These are phyloP conservation scores for Botrytis medusae DNA, from an alignment of 2,329 filamentous ascomycete species.

Conservation along the genomic window DNA sequence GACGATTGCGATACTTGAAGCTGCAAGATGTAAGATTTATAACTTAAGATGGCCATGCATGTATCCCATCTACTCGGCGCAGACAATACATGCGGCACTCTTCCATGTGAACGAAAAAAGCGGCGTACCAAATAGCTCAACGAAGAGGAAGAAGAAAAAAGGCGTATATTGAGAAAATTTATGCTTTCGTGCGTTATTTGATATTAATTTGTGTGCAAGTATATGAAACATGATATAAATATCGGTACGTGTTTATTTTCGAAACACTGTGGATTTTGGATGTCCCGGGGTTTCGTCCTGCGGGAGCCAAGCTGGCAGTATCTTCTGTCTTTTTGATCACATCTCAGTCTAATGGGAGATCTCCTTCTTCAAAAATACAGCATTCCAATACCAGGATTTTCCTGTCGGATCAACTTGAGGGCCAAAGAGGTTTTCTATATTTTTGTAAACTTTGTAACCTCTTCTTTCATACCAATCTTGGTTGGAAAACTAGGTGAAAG, in stretches of 20 bases:
- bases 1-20: not conserved
- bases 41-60: not conserved
- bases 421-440: constrained; percentile 23
- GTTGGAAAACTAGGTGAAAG: constrained; percentile 29
- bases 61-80: not conserved
- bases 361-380: constrained; percentile 32
- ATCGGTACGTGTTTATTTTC: not conserved
- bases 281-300: not conserved
- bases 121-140: not conserved
- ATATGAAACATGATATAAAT: not conserved
- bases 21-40: not conserved
- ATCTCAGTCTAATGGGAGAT: constrained; percentile 7
- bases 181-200: not conserved
- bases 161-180: not conserved
- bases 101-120: not conserved
- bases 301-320: not conserved
- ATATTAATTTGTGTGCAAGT: not conserved
- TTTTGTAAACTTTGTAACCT: constrained; percentile 31
- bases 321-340: not conserved
- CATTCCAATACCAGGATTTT: constrained; percentile 27
- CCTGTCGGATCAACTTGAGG: constrained; percentile 27
- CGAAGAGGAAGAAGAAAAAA: not conserved
- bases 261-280: not conserved
- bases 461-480: constrained; percentile 36
- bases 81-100: not conserved